Percentiles rank a stretch among this genome's conserved stretches.
These are phyloP conservation scores for Gynandropsis gynandra DNA, from an alignment of 345 rosid species.

Conservation along the genomic window DNA sequence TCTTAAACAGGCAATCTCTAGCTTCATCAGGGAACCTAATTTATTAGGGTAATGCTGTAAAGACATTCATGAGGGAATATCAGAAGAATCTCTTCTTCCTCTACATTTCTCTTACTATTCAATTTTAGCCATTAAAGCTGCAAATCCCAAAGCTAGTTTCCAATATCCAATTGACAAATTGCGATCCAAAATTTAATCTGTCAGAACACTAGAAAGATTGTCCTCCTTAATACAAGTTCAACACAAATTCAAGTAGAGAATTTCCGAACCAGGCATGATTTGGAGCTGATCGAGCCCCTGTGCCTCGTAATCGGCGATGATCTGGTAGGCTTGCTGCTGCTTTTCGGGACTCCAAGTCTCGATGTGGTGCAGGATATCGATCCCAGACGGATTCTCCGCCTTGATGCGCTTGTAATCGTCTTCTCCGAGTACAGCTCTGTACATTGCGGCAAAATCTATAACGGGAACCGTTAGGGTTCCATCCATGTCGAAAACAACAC, in stretches of 20 bases:
- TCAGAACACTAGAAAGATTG: too few species aligned
- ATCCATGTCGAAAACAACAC: conserved; percentile 80
- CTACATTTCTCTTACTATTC: too few species aligned
- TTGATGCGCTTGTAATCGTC: conserved; percentile 56
- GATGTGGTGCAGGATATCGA: conserved; percentile 74
- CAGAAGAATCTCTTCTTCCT: too few species aligned
- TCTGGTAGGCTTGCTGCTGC: conserved; percentile 51
- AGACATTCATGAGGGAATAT: too few species aligned
- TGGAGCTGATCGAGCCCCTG: conserved; percentile 76
- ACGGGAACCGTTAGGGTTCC: conserved; percentile 89
- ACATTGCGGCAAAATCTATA: conserved; percentile 88
- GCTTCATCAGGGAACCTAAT: too few species aligned
- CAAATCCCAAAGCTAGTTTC: too few species aligned
- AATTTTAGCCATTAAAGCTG: too few species aligned
- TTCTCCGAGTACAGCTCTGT: conserved; percentile 74
- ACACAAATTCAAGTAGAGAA: conserved; percentile 10
- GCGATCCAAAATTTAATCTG: not conserved
- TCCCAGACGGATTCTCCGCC: conserved; percentile 65
- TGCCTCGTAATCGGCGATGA: conserved; percentile 64
- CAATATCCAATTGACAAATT: too few species aligned
- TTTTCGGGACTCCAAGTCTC: conserved; percentile 60
- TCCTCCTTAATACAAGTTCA: too few species aligned
- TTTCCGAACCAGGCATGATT: conserved; percentile 74
- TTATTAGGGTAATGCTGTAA: too few species aligned
- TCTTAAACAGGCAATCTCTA: too few species aligned